phyloP scores from a whole-genome alignment of 2,329 filamentous ascomycete species.

The Fusarium sterilihyphosum region DNA sequence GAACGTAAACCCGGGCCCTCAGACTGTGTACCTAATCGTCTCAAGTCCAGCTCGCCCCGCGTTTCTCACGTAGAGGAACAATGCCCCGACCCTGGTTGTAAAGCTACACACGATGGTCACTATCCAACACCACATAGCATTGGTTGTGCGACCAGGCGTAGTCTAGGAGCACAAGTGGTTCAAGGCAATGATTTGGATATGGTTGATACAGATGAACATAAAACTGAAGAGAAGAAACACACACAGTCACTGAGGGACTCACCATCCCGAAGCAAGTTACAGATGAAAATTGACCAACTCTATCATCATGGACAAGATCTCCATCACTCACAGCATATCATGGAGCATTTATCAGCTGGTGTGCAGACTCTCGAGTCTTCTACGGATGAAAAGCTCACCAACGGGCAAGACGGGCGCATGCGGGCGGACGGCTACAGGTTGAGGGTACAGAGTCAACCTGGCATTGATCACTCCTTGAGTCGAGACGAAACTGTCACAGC shows the following conservation, averaged over 20 bases:
- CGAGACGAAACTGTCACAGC: slow-evolving; percentile 18
- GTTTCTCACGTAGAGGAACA: slow-evolving; percentile 21
- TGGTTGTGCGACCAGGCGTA: slow-evolving; percentile 41
- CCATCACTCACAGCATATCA: slow-evolving; percentile 47
- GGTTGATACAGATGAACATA: slow-evolving; percentile 5
- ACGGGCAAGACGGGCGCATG: slow-evolving; percentile 3
- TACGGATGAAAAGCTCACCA: neutral
- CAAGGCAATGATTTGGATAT: slow-evolving; percentile 7
- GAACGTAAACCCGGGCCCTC: slow-evolving; percentile 38
- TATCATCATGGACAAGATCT: slow-evolving; percentile 49
- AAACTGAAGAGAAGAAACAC: slow-evolving; percentile 7
- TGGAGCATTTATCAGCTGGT: slow-evolving; percentile 47
- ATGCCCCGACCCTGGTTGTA: slow-evolving; percentile 45
- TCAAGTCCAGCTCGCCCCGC: slow-evolving; percentile 14
- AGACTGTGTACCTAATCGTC: slow-evolving; percentile 44
- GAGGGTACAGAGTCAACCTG: neutral
- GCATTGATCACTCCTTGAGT: slow-evolving; percentile 21
- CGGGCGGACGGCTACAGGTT: neutral
- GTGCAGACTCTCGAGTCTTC: slow-evolving; percentile 1
- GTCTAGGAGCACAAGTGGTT: neutral
- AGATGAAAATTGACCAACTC: slow-evolving; percentile 44
- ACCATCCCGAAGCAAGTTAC: slow-evolving; percentile 16
- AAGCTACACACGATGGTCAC: slow-evolving; percentile 41
- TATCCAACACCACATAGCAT: slow-evolving; percentile 48
- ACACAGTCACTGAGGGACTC: neutral